Evolutionary conservation across 2,329 filamentous ascomycete species (phyloP), one percentile per base, ranked within the genome.

Genomic region (Fusarium tupiense): DNA sequence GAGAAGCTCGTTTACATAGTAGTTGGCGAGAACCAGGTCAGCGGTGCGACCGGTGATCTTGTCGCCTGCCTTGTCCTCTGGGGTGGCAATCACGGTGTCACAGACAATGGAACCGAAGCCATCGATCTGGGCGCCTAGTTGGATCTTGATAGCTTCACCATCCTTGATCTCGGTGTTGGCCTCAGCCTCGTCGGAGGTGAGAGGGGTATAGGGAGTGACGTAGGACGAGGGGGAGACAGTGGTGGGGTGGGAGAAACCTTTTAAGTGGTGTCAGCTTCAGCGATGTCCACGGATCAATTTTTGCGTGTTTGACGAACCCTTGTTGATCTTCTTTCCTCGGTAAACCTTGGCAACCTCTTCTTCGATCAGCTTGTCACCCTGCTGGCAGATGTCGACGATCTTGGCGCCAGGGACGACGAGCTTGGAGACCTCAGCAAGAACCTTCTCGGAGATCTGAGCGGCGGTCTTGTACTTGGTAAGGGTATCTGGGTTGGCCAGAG

Each of bases 401-500:
- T 97, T 98, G 84, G 92, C 93, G 79, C 94, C 96, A 74, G 96
- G 93, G 71, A 93, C 88, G 82, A 94, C 91, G 73, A 92, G 87
- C 83, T 89, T 87, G 69, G 89, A 87, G 76, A 99, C 96, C 78
- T 93, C 92, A 80, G 95, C 94, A 78, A 99, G 91, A 78, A 97
- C 96, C 88, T 96, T 98, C 84, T 98, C 94, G 59, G 96, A 96
- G 85, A 99, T 98, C 83, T 93, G 89, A 74, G 94, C 96, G 66
- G 96, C 96, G 76, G 93, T 95, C 92, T 98, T 98, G 90, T 98
- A 98, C 90, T 98, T 99, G 86, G 96, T 98, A 80, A 99, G 90
- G 80, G 95, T 98, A 84, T 97, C 94, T 72, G 94, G 94, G 88
- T 97, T 96, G 85, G 91, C 94, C 84, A 98, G 91, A 78, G 93